Percentiles rank a stretch among this genome's conserved stretches.
phyloP scores from a whole-genome alignment of 78 protist genomes.

The Diacronema lutheri region DNA sequence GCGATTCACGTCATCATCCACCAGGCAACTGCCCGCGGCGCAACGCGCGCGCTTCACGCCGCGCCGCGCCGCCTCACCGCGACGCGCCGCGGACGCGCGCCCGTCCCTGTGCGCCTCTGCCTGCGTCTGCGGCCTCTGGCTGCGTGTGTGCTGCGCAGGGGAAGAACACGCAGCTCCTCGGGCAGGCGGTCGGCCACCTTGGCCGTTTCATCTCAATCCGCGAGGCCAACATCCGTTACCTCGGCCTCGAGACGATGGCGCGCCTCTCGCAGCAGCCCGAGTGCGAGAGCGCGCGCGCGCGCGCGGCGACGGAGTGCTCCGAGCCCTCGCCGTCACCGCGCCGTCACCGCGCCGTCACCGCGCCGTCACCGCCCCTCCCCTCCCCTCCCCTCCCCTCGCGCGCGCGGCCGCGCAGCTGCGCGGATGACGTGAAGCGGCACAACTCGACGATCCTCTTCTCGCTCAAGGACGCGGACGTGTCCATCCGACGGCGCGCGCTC shows the following conservation, averaged over 20 bases:
- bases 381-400: too few relatives aligned
- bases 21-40: neutral
- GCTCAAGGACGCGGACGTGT: conserved; percentile 43
- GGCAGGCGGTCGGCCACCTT: conserved; percentile 54
- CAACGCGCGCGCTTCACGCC: too few relatives aligned
- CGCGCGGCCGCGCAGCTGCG: neutral
- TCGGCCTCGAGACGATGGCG: conserved; percentile 81
- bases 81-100: too few relatives aligned
- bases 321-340: too few relatives aligned
- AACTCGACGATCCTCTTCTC: conserved; percentile 29
- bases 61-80: too few relatives aligned
- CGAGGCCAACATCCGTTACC: conserved; percentile 89
- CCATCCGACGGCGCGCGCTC: conserved; percentile 84
- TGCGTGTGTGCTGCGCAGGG: neutral
- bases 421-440: conserved; percentile 34
- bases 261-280: neutral
- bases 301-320: too few relatives aligned
- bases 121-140: too few relatives aligned
- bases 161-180: conserved; percentile 35
- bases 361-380: too few relatives aligned
- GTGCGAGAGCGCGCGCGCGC: too few relatives aligned
- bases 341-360: too few relatives aligned
- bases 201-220: conserved; percentile 74
- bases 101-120: too few relatives aligned
- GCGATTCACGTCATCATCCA: conserved; percentile 81